These are phyloP conservation scores for Cryptosporidium muris DNA, from an alignment of 169 alveolate genomes.

Conservation along the genomic window DNA sequence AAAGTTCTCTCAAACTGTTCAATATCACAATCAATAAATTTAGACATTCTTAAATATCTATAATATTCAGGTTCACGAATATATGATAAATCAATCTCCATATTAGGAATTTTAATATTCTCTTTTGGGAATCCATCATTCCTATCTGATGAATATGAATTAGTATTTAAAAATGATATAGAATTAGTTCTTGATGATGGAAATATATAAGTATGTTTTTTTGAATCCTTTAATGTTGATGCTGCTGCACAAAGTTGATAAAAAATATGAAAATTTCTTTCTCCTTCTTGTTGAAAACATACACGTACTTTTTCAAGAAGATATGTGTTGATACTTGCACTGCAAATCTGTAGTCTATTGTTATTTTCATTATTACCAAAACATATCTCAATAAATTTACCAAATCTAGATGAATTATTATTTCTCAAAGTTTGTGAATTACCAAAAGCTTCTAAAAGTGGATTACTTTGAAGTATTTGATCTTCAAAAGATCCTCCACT, in stretches of 20 bases:
- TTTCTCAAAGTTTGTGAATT: constrained; percentile 96
- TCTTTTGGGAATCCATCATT: constrained; percentile 1
- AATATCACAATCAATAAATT: constrained; percentile 70
- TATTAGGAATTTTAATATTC: constrained; percentile 2
- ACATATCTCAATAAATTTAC: constrained; percentile 97
- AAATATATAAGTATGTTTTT: constrained; percentile 9
- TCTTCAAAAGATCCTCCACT: constrained; percentile 78
- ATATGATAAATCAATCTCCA: constrained; percentile 54
- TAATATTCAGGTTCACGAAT: constrained; percentile 62
- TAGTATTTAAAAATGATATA: neutral
- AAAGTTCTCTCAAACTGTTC: constrained; percentile 74
- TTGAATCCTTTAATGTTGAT: neutral
- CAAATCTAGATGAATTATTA: constrained; percentile 96
- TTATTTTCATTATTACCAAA: constrained; percentile 75
- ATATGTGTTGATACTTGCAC: constrained; percentile 96
- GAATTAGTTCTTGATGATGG: constrained; percentile 37
- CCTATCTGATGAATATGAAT: neutral
- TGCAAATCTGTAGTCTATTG: neutral
- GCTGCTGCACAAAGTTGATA: constrained; percentile 93
- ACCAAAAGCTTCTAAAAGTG: constrained; percentile 98
- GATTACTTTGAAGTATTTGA: constrained; percentile 96
- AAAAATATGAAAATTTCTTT: constrained; percentile 96
- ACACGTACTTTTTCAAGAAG: constrained; percentile 97
- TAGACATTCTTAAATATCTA: constrained; percentile 53
- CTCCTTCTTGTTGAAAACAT: constrained; percentile 92